These are phyloP conservation scores for Ceratobasidium sp. DNA, from an alignment of 1,284 basidiomycete species.

Conservation along the genomic window DNA sequence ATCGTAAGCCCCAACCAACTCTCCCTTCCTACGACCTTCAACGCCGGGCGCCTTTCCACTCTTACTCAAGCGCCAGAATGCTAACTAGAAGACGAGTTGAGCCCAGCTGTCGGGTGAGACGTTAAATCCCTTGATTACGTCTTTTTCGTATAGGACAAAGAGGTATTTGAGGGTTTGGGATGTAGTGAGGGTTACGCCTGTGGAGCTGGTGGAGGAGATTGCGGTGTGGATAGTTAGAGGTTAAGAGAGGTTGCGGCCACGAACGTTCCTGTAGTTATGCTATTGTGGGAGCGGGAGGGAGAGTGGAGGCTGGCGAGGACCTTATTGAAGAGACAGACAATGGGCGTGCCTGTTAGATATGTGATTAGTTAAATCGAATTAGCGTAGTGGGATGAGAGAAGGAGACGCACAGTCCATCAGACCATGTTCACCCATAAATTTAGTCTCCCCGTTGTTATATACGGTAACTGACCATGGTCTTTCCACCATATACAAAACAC, in stretches of 20 bases:
- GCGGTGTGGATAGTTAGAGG: constrained; percentile 67
- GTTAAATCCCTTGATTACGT: constrained; percentile 86
- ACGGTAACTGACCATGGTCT: constrained; percentile 88
- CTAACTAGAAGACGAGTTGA: constrained; percentile 90
- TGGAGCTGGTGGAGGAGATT: constrained; percentile 70
- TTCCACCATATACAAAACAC: constrained; percentile 73
- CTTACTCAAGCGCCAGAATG: constrained; percentile 74
- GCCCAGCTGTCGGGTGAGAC: constrained; percentile 94
- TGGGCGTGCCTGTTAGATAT: constrained; percentile 65
- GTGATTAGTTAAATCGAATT: neutral
- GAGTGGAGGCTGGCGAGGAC: constrained; percentile 74
- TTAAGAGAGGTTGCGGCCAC: constrained; percentile 62
- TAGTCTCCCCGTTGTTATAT: constrained; percentile 82
- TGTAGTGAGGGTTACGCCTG: constrained; percentile 72
- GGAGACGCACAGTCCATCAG: constrained; percentile 77
- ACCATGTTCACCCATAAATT: constrained; percentile 92
- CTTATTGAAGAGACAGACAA: constrained; percentile 76
- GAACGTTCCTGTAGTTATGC: constrained; percentile 55
- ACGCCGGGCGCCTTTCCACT: constrained; percentile 52
- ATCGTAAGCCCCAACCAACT: constrained; percentile 78
- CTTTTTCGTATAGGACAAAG: constrained; percentile 86
- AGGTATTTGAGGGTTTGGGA: constrained; percentile 77
- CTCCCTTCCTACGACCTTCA: constrained; percentile 62
- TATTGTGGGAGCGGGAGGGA: constrained; percentile 65
- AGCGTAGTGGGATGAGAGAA: constrained; percentile 6